These are phyloP conservation scores for Thalassiosira gravida DNA, from an alignment of 352 stramenopile genomes.

Conservation along the genomic window DNA sequence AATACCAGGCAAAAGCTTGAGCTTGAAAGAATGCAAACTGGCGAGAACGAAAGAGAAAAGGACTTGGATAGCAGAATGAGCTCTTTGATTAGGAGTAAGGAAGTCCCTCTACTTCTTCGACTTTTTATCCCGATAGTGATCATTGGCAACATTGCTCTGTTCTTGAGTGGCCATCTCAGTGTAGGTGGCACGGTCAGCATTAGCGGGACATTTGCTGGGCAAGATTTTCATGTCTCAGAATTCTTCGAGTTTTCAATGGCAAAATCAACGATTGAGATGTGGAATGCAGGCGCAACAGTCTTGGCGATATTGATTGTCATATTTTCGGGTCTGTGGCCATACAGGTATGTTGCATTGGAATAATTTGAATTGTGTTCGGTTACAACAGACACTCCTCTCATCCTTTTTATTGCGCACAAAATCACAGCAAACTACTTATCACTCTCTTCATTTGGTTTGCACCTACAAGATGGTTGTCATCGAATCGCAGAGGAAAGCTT, in stretches of 20 bases:
- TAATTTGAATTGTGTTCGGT: neutral
- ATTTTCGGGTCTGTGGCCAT: slow-evolving; percentile 84
- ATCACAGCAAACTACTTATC: slow-evolving; percentile 67
- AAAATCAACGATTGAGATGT: slow-evolving; percentile 79
- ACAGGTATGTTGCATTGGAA: slow-evolving; percentile 39
- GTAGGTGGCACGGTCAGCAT: slow-evolving; percentile 78
- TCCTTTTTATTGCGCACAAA: neutral
- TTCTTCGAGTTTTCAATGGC: slow-evolving; percentile 84
- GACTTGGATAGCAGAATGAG: slow-evolving; percentile 66
- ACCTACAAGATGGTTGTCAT: slow-evolving; percentile 59
- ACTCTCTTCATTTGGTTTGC: slow-evolving; percentile 80
- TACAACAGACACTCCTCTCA: neutral
- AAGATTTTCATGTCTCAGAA: slow-evolving; percentile 65
- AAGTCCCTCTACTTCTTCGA: slow-evolving; percentile 64
- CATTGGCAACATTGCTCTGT: slow-evolving; percentile 82
- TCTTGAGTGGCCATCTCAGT: slow-evolving; percentile 77
- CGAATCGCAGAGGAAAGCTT: slow-evolving; percentile 65
- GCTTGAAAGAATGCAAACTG: slow-evolving; percentile 46
- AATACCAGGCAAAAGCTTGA: slow-evolving; percentile 42
- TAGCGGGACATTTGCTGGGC: slow-evolving; percentile 61
- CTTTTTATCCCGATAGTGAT: slow-evolving; percentile 76
- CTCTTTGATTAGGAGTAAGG: slow-evolving; percentile 63
- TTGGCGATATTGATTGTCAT: slow-evolving; percentile 81
- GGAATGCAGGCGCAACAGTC: slow-evolving; percentile 66
- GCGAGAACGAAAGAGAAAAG: slow-evolving; percentile 44